Percentiles rank a stretch among this genome's conserved stretches.
Conservation (phyloP, 192 early-diverging fungal species). For the Phlyctochytrium bullatum region DNA sequence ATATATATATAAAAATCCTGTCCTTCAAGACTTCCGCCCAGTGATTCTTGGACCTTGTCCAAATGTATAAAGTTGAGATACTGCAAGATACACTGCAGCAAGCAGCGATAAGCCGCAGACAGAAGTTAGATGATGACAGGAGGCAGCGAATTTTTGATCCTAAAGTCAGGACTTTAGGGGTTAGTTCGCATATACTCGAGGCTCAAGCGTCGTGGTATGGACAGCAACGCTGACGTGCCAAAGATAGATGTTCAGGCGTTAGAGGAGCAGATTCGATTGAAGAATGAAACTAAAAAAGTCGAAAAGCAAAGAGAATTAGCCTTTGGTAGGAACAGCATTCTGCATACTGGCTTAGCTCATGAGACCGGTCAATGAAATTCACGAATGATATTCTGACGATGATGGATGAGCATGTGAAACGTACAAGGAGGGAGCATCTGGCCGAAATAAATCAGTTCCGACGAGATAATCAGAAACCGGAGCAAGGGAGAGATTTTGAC, state of each 20-base stretch:
- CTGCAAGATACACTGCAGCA: constrained; percentile 45
- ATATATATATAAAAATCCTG: too few relatives aligned
- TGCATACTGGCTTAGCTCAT: background rate
- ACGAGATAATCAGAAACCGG: constrained; percentile 34
- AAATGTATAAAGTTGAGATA: constrained; percentile 65
- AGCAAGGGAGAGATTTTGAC: constrained; percentile 54
- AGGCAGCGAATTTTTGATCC: constrained; percentile 58
- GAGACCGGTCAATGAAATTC: constrained; percentile 35
- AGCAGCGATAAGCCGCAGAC: constrained; percentile 47
- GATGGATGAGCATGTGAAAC: constrained; percentile 43
- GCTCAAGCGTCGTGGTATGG: too few relatives aligned
- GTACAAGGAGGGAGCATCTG: constrained; percentile 24
- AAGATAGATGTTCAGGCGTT: constrained; percentile 57
- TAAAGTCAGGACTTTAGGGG: constrained; percentile 53
- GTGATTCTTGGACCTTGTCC: too few relatives aligned
- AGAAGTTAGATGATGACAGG: constrained; percentile 53
- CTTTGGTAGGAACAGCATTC: constrained; percentile 32
- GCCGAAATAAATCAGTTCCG: constrained; percentile 47
- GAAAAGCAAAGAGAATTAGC: constrained; percentile 44
- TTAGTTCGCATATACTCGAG: constrained; percentile 32
- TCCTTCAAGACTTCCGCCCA: too few relatives aligned
- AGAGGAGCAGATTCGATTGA: constrained; percentile 53
- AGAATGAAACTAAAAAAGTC: constrained; percentile 42
- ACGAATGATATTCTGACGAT: constrained; percentile 47
- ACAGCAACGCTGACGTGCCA: background rate